phyloP scores from a whole-genome alignment of 1,284 basidiomycete species.

The Meripilus lineatus region DNA sequence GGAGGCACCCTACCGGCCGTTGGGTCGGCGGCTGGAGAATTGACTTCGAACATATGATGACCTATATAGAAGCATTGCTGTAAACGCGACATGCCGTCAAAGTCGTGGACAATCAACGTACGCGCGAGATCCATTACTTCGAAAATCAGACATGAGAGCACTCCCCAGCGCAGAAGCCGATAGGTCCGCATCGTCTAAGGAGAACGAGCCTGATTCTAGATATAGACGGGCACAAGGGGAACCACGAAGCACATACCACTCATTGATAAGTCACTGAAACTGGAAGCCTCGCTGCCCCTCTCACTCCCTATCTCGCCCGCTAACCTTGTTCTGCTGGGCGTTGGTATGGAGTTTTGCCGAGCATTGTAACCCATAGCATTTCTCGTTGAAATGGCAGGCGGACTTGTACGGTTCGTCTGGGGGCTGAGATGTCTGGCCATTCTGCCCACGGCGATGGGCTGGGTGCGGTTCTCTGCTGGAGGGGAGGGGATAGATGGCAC shows the following conservation, averaged over 20 bases:
- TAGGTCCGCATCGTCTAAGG: conserved; percentile 53
- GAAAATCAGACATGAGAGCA: conserved; percentile 63
- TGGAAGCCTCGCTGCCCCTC: conserved; percentile 65
- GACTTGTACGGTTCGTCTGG: conserved; percentile 52
- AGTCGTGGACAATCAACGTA: conserved; percentile 29
- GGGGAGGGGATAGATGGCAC: conserved; percentile 76
- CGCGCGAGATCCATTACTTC: conserved; percentile 48
- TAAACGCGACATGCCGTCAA: background rate
- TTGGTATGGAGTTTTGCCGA: background rate
- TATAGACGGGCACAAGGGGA: background rate
- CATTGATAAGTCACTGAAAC: conserved; percentile 78
- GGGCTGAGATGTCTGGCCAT: conserved; percentile 47
- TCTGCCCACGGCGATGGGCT: conserved; percentile 30
- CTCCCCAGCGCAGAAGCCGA: conserved; percentile 74
- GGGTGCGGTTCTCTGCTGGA: conserved; percentile 40
- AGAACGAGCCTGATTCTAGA: conserved; percentile 4
- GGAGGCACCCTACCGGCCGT: too few species aligned
- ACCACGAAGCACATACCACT: conserved; percentile 50
- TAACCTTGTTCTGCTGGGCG: conserved; percentile 7
- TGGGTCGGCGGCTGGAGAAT: conserved; percentile 8
- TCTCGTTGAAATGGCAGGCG: conserved; percentile 49
- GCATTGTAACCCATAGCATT: conserved; percentile 42
- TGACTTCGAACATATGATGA: conserved; percentile 17
- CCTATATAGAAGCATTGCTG: conserved; percentile 5
- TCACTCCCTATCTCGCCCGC: conserved; percentile 36